A percentile compares a stretch with the other conserved stretches of the same genome.
Evolutionary conservation across 345 rosid genomes (phyloP).

Genomic region (Rhodomyrtus tomentosa): DNA sequence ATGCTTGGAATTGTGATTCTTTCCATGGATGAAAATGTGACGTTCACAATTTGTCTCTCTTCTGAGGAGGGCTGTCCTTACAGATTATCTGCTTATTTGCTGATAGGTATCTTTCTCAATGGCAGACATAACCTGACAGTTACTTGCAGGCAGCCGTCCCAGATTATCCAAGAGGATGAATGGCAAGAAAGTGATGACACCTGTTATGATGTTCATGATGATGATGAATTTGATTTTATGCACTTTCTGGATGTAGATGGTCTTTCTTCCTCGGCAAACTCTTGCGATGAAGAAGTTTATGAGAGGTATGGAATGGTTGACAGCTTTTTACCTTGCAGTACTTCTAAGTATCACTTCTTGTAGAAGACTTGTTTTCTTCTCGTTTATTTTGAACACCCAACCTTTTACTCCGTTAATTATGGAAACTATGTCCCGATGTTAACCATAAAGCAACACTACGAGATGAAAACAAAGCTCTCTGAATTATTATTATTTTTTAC

Average conservation of each 20-base stretch:
- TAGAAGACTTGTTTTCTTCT: not conserved
- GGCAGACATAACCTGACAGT: conserved; percentile 33
- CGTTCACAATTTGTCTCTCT: not conserved
- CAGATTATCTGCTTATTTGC: not conserved
- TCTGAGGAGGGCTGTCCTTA: not conserved
- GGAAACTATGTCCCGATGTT: not conserved
- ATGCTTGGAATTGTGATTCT: not conserved
- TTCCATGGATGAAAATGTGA: not conserved
- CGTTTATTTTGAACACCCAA: not conserved
- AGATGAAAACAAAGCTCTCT: not conserved
- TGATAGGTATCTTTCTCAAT: not conserved
- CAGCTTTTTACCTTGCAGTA: not conserved
- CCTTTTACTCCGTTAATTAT: not conserved
- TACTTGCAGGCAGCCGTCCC: conserved; percentile 15
- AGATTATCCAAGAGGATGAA: conserved; percentile 26
- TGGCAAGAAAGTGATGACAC: conserved; percentile 30
- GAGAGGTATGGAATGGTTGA: conserved; percentile 37
- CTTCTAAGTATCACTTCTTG: not conserved
- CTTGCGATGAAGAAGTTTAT: conserved; percentile 60
- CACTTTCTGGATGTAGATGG: conserved; percentile 69
- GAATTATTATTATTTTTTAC: not conserved
- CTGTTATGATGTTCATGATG: conserved; percentile 41
- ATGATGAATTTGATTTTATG: conserved; percentile 46
- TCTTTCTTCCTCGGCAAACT: conserved; percentile 89
- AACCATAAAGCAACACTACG: not conserved